phyloP scores from a whole-genome alignment of 805 yeast species.

The Metschnikowia kofuensis region DNA sequence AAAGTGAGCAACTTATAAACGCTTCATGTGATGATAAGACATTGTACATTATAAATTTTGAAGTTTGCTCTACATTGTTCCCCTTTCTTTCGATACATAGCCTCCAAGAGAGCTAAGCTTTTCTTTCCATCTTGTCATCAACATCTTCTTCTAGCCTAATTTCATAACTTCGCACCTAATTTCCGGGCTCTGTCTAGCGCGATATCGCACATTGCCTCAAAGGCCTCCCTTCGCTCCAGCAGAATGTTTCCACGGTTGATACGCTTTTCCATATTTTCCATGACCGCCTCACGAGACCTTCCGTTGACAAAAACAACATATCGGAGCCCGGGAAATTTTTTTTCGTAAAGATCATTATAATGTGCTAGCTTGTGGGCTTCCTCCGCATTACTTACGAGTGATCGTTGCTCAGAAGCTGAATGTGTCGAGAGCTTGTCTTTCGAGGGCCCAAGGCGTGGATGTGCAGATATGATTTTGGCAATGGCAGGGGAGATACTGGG shows the following conservation, averaged over 20 bases:
- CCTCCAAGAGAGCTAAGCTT: no score
- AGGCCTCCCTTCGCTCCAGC: constrained; percentile 62
- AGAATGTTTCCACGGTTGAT: constrained; percentile 53
- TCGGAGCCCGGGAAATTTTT: constrained; percentile 60
- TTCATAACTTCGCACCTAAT: constrained; percentile 35
- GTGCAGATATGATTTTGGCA: constrained; percentile 74
- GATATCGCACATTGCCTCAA: constrained; percentile 89
- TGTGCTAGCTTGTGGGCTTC: constrained; percentile 49
- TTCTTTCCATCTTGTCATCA: no score
- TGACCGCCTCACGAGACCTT: constrained; percentile 60
- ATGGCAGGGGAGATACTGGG: constrained; percentile 23
- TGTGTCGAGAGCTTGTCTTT: constrained; percentile 53
- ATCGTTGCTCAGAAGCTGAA: constrained; percentile 69
- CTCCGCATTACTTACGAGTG: constrained; percentile 48
- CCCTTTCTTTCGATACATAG: no score
- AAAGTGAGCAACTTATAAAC: no score
- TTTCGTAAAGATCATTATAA: constrained; percentile 64
- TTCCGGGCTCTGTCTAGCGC: constrained; percentile 75
- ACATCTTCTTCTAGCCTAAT: not conserved
- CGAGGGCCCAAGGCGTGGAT: constrained; percentile 81
- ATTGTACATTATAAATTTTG: no score
- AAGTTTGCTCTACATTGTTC: no score
- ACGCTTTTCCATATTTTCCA: constrained; percentile 41
- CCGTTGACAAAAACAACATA: constrained; percentile 92
- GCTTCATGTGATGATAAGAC: no score